These are phyloP conservation scores for Ogataea populi-albae DNA, from an alignment of 805 yeast species.

Conservation along the genomic window DNA sequence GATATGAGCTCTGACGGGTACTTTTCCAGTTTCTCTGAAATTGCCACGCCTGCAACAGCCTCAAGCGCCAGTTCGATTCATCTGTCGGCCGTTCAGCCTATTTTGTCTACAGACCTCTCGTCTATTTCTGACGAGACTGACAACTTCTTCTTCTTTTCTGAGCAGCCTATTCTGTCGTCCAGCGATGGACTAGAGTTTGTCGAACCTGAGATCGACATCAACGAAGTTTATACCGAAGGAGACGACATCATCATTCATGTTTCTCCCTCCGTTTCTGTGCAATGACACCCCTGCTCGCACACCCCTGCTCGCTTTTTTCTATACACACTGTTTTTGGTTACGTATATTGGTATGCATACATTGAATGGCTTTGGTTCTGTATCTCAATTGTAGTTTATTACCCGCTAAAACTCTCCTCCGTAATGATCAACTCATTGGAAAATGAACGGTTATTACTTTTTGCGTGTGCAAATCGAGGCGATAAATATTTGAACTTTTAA, in stretches of 20 bases:
- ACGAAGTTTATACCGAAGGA: slow-evolving; percentile 9
- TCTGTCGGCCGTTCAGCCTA: slow-evolving; percentile 4
- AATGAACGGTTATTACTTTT: too few relatives aligned
- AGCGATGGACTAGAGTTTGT: slow-evolving; percentile 13
- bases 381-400: too few relatives aligned
- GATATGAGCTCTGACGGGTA: background rate
- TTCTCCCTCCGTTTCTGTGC: background rate
- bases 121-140: slow-evolving; percentile 11
- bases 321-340: background rate
- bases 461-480: too few relatives aligned
- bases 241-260: slow-evolving; percentile 7
- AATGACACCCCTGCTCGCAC: too few relatives aligned
- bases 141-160: slow-evolving; percentile 9
- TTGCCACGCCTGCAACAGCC: background rate
- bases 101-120: slow-evolving; percentile 11
- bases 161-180: slow-evolving; percentile 17
- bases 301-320: too few relatives aligned
- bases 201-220: slow-evolving; percentile 8
- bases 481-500: too few relatives aligned
- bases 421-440: too few relatives aligned
- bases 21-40: slow-evolving; percentile 3
- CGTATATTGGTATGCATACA: background rate
- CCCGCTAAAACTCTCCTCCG: too few relatives aligned
- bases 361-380: background rate
- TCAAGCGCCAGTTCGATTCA: background rate